A percentile compares a stretch with the other conserved stretches of the same genome.
phyloP scores from a whole-genome alignment of 768 basidiomycete genomes.

The Russula virescens region DNA sequence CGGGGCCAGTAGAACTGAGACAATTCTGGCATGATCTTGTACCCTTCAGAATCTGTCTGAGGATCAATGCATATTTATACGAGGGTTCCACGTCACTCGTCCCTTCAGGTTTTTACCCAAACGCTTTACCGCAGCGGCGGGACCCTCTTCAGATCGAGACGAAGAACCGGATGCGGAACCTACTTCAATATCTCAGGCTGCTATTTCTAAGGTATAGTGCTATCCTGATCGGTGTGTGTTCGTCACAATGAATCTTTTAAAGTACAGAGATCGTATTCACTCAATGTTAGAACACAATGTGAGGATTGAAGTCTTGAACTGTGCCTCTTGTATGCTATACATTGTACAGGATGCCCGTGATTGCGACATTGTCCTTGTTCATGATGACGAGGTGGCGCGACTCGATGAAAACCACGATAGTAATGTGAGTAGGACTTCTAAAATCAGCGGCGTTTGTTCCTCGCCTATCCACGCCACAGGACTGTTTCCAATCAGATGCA shows the following conservation, averaged over 20 bases:
- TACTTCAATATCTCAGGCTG: neutral
- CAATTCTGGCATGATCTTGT: no score
- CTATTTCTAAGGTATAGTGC: no score
- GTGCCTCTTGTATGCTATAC: neutral
- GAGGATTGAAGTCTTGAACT: neutral
- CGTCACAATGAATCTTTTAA: neutral
- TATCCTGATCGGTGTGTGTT: no score
- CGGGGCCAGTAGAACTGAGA: no score
- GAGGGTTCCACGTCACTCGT: neutral
- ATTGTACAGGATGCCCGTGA: neutral
- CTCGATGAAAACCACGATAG: neutral
- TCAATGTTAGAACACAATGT: neutral
- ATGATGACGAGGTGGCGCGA: neutral
- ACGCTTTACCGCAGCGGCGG: neutral
- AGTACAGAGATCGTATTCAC: neutral
- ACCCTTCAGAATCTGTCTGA: neutral
- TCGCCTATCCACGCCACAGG: no score
- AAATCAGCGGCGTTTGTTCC: neutral
- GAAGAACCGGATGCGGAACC: neutral
- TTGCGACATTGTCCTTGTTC: slow-evolving; percentile 2
- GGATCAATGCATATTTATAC: neutral
- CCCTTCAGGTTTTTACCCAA: neutral
- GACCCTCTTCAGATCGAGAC: no score
- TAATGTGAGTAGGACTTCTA: neutral
- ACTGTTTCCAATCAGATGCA: no score